Evolutionary conservation across 805 yeast species (phyloP), one percentile per base, ranked within the genome.

Genomic region (Phaffomyces opuntiae): DNA sequence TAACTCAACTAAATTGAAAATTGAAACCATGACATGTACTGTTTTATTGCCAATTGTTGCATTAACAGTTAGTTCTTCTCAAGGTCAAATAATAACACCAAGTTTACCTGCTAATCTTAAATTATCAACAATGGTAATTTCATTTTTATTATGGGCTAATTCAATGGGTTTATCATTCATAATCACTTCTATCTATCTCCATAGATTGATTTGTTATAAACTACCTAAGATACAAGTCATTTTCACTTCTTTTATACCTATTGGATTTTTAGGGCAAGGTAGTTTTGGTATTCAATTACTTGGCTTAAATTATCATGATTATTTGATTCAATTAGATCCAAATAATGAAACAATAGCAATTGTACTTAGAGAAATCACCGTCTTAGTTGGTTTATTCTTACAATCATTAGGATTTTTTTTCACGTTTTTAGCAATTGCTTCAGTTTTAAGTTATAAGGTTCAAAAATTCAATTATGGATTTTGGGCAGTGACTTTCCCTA

Each of bases 401-500:
- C 64, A 74, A 12, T 67, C 83, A 3, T 69, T 75, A 56, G 91
- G 87, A 1, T 74, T 74, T 53, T 80, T 78, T 59, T 69, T 82
- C 60, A 78, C 77, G 0, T 56, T 72, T 16, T 55, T 73, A 9
- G 73, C 80, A 1, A 36, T 70, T 3, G 39, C 64, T 2, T 59
- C 70, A 25, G 63, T 68, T 2, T 9, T 63, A 1, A 53, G 56
- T 19, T 56, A 59, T 32, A 73, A 72, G 0, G 3, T 39, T n/a
- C 62, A 61, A 17, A 45, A 52, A 31, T 81, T 78, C 66, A 66
- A 69, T 27, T 70, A 71, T 51, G 73, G 77, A 1, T 79, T 80
- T 78, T 86, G 96, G 96, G 80, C 89, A 16, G 76, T 85, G 70
- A 85, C 96, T 51, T 89, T 89, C 81, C 96, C 96, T 5, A 56